Evolutionary conservation across 2,329 filamentous ascomycete genomes (phyloP).

Genomic region (Myriosclerotinia scirpicola): DNA sequence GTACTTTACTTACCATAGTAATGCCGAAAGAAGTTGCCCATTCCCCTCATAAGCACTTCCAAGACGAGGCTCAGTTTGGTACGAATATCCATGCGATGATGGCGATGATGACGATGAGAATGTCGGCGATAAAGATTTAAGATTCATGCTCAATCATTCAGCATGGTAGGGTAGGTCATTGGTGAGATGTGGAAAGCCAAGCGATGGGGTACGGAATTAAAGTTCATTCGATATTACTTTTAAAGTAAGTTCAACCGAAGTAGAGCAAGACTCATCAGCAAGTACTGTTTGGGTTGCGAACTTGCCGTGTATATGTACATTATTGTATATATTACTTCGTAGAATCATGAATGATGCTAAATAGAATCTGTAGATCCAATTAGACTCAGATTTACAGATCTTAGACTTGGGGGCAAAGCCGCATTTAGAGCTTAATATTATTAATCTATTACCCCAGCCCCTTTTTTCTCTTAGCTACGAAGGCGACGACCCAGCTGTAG

Average conservation of each 20-base stretch:
- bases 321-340: too few species aligned
- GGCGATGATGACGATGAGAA: not conserved
- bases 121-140: not conserved
- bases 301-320: too few species aligned
- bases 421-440: not conserved
- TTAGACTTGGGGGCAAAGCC: slow-evolving; percentile 4
- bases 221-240: slow-evolving; percentile 16
- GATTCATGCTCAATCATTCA: slow-evolving; percentile 3
- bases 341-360: too few species aligned
- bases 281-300: too few species aligned
- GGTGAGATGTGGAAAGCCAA: slow-evolving; percentile 14
- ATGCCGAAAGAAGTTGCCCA: not conserved
- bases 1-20: slow-evolving; percentile 1
- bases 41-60: not conserved
- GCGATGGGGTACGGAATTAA: not conserved
- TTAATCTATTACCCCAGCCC: slow-evolving; percentile 9
- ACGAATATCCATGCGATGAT: not conserved
- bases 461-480: slow-evolving; percentile 1
- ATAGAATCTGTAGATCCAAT: too few species aligned
- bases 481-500: not conserved
- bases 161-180: not conserved
- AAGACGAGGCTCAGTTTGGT: slow-evolving; percentile 2
- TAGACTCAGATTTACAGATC: slow-evolving; percentile 2
- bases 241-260: slow-evolving; percentile 12
- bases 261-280: too few species aligned